A percentile compares a stretch with the other conserved stretches of the same genome.
Evolutionary conservation across 1,284 basidiomycete species (phyloP).

Genomic region (Apiotrichum veenhuisii): DNA sequence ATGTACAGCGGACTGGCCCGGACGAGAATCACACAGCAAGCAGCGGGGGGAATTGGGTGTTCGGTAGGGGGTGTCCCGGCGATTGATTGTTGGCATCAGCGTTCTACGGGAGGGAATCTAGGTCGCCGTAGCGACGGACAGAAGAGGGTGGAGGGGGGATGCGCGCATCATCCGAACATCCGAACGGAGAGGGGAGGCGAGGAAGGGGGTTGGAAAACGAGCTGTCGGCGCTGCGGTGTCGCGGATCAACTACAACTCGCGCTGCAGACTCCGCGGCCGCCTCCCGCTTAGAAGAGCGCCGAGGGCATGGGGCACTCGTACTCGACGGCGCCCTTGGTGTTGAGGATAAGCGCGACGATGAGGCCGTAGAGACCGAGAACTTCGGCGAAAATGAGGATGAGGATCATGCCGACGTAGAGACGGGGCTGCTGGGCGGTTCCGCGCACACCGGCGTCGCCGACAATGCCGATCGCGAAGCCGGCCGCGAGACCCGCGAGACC

Average conservation of each 20-base stretch:
- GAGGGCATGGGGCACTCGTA: slow-evolving; percentile 23
- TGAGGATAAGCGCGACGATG: slow-evolving; percentile 57
- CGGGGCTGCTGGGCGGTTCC: slow-evolving; percentile 87
- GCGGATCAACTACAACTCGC: no score
- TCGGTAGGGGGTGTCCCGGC: no score
- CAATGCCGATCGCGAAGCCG: slow-evolving; percentile 89
- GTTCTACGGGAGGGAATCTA: not conserved
- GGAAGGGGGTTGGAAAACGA: not conserved
- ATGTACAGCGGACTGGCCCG: no score
- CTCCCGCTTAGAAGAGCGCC: slow-evolving; percentile 3
- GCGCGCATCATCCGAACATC: not conserved
- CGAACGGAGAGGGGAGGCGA: not conserved
- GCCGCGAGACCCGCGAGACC: slow-evolving; percentile 85
- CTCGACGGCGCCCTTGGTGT: slow-evolving; percentile 50
- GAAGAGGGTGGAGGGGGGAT: not conserved
- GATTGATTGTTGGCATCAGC: not conserved
- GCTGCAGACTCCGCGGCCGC: no score
- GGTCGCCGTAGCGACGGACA: not conserved
- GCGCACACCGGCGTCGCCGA: slow-evolving; percentile 90
- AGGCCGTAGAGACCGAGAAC: slow-evolving; percentile 66
- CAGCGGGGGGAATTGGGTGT: no score
- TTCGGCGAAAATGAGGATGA: slow-evolving; percentile 91
- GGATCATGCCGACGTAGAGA: slow-evolving; percentile 77
- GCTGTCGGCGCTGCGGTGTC: no score
- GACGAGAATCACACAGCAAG: no score